These are phyloP conservation scores for Plasmopara viticola DNA, from an alignment of 352 stramenopile species.

Conservation along the genomic window DNA sequence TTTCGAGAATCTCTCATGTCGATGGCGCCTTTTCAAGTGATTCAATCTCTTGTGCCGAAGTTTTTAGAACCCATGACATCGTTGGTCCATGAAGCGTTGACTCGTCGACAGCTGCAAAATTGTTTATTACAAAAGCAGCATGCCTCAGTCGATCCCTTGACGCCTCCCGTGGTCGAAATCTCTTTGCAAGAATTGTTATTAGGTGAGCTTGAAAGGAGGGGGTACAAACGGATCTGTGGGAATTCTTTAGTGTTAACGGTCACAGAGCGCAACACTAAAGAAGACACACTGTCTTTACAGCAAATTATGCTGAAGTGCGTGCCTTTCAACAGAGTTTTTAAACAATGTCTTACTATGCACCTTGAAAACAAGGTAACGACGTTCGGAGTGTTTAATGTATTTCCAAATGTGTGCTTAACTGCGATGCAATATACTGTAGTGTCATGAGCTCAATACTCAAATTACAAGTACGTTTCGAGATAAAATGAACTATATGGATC, in stretches of 20 bases:
- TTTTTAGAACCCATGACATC: slow-evolving; percentile 36
- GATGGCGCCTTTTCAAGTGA: slow-evolving; percentile 43
- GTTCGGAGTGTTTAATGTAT: not conserved
- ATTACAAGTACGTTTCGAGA: slow-evolving; percentile 52
- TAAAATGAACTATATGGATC: slow-evolving; percentile 41
- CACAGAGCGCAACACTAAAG: not conserved
- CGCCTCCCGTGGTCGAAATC: not conserved
- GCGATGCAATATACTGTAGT: slow-evolving; percentile 24
- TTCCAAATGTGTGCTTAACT: not conserved
- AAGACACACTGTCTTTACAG: slow-evolving; percentile 1
- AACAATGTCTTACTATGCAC: slow-evolving; percentile 29
- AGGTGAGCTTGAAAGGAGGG: slow-evolving; percentile 13
- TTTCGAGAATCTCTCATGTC: slow-evolving; percentile 37
- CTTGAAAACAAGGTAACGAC: slow-evolving; percentile 25
- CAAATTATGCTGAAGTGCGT: slow-evolving; percentile 22
- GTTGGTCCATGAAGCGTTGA: slow-evolving; percentile 41
- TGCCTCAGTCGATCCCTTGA: slow-evolving; percentile 1
- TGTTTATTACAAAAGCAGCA: slow-evolving; percentile 36
- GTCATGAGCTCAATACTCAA: slow-evolving; percentile 33
- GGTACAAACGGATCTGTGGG: slow-evolving; percentile 3
- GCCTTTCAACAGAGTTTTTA: slow-evolving; percentile 33
- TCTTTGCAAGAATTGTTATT: slow-evolving; percentile 14
- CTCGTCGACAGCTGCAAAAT: slow-evolving; percentile 62
- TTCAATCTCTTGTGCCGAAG: slow-evolving; percentile 26
- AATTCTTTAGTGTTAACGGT: slow-evolving; percentile 3